These are phyloP conservation scores for Bassia scoparia DNA, from an alignment of 148 eudicot genomes.

Conservation along the genomic window DNA sequence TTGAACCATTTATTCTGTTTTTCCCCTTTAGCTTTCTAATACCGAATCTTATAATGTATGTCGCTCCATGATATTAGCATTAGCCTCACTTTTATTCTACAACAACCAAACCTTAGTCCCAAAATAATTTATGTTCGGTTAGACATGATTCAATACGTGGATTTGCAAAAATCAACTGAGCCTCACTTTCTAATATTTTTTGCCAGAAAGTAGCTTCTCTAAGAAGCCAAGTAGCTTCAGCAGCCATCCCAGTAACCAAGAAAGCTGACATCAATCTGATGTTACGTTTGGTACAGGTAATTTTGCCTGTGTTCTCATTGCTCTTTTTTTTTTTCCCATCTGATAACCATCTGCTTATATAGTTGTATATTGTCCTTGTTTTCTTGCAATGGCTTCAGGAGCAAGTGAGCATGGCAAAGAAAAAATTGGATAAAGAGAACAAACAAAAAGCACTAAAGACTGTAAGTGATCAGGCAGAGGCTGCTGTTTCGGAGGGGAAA, in stretches of 20 bases:
- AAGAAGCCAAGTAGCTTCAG: constrained; percentile 61
- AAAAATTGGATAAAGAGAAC: constrained; percentile 72
- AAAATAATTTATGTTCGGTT: too few relatives aligned
- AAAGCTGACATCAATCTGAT: constrained; percentile 58
- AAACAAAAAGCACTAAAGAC: constrained; percentile 61
- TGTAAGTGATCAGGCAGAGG: constrained; percentile 64
- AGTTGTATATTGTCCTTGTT: background rate
- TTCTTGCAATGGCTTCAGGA: constrained; percentile 37
- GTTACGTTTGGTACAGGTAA: constrained; percentile 65
- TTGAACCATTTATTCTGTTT: too few relatives aligned
- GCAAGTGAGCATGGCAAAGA: constrained; percentile 64
- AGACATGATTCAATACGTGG: too few relatives aligned
- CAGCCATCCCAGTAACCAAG: constrained; percentile 74
- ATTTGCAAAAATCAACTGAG: too few relatives aligned
- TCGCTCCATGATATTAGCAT: background rate
- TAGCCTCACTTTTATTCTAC: background rate
- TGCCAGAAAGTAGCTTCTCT: constrained; percentile 72
- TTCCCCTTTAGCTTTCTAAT: too few relatives aligned
- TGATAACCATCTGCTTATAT: background rate
- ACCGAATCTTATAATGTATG: too few relatives aligned
- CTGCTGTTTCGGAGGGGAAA: constrained; percentile 66
- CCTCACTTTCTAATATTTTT: background rate
- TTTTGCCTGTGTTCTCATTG: background rate
- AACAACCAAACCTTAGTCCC: too few relatives aligned
- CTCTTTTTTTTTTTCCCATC: background rate